Evolutionary conservation across 345 rosid species (phyloP), one percentile per base, ranked within the genome.

Genomic region (Eucalyptus albens): DNA sequence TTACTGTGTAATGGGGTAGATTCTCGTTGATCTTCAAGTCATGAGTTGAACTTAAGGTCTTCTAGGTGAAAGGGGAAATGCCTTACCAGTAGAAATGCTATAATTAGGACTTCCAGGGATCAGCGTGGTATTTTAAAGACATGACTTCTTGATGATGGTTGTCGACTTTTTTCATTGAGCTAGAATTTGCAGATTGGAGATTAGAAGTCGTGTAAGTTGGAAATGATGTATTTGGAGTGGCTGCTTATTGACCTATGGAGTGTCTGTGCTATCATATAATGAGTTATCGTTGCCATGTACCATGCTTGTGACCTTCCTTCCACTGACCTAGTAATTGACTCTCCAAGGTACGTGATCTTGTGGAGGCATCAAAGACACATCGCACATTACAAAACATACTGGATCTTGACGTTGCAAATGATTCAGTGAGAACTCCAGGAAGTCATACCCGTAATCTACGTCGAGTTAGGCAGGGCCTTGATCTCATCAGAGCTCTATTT

Each of bases 401-500:
- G 67, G 98, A 97, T 88, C 55, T 88, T 4, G 98, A 97, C 88
- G 93, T 95, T n/a, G 94, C 94, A 26, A 95, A 96, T 42, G 91
- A 90, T n/a, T 93, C 96, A 10, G 99, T 96, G 49, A 96, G 96
- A 91, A 92, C 94, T 49, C 94, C 95, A 2, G 99, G 99, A 87
- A 97, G 99, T 89, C 95, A 94, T 92, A 92, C 98, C 0, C 96
- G 99, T 29, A 96, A 97, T 86, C 90, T 97, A 33, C 91, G 99
- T n/a, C 94, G 99, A 7, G 98, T 96, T 26, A 94, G 99, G 89
- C 98, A 96, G 94, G 99, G 99, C 86, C 95, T 96, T 88, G 99
- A 96, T 87, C 97, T 96, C 90, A 94, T 97, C 92, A 93, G 99
- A 80, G 98, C 96, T 88, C 91, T 97, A 62, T 96, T 97, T 49